Conservation (phyloP, 129 eudicot species). For the Flaveria sonorensis region DNA sequence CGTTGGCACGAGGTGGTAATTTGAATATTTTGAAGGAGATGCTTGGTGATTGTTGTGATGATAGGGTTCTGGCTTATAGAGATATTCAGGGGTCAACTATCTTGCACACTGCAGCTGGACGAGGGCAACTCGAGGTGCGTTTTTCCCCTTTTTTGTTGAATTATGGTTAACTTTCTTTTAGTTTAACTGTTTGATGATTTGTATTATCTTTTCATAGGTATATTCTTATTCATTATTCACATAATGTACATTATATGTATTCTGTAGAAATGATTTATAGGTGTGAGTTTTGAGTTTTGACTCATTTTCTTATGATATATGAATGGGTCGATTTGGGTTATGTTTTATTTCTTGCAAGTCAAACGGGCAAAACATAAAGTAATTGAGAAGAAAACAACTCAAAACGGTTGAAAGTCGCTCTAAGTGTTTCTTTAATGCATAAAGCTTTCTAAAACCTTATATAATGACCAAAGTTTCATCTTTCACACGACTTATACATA, state of each 20-base stretch:
- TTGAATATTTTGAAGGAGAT: conserved; percentile 63
- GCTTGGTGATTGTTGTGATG: conserved; percentile 61
- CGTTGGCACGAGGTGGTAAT: conserved; percentile 89
- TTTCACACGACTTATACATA: not conserved
- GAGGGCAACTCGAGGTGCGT: conserved; percentile 82
- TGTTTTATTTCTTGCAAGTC: not conserved
- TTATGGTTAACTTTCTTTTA: not conserved
- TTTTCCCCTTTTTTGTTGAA: not conserved
- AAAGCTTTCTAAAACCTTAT: not conserved
- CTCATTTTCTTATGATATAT: not conserved
- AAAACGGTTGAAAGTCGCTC: conserved; percentile 6
- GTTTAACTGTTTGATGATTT: conserved; percentile 1
- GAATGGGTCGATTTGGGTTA: not conserved
- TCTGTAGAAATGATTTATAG: not conserved
- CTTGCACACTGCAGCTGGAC: conserved; percentile 88
- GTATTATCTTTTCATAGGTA: not conserved
- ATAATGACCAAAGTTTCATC: not conserved
- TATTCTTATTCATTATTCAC: not conserved
- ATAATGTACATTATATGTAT: not conserved
- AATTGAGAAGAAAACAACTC: not conserved
- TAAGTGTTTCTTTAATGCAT: conserved; percentile 4
- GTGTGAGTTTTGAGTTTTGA: not conserved
- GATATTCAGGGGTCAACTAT: conserved; percentile 78
- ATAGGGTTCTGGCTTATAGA: conserved; percentile 53
- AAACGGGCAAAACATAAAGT: not conserved